phyloP scores from a whole-genome alignment of 352 stramenopile genomes.

The Pythium rhizo-oryzae region DNA sequence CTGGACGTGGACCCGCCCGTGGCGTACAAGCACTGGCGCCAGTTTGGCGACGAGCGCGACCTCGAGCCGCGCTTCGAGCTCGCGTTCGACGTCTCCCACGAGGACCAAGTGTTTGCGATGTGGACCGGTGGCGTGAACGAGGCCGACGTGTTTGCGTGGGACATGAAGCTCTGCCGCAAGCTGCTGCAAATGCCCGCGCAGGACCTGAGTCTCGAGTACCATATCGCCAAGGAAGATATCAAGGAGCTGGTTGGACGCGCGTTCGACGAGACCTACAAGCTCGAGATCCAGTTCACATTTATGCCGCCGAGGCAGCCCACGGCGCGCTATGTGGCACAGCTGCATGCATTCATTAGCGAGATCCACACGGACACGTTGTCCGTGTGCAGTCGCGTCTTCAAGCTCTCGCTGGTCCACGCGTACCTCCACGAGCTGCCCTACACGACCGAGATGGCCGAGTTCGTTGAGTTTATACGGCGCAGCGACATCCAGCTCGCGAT shows the following conservation, averaged over 20 bases:
- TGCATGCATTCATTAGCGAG: background rate
- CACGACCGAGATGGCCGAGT: constrained; percentile 6
- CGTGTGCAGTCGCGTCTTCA: constrained; percentile 5
- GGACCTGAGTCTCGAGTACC: background rate
- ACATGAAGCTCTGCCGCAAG: constrained; percentile 12
- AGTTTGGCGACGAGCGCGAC: constrained; percentile 4
- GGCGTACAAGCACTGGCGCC: constrained; percentile 14
- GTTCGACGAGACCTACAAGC: constrained; percentile 4
- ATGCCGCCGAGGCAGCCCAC: constrained; percentile 18
- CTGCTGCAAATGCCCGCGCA: background rate
- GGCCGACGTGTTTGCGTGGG: constrained; percentile 16
- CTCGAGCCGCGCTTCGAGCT: constrained; percentile 18
- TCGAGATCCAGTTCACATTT: constrained; percentile 18
- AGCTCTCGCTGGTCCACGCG: constrained; percentile 4
- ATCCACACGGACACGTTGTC: background rate
- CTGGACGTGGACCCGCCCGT: background rate
- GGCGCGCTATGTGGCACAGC: constrained; percentile 1
- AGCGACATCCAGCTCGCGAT: constrained; percentile 11
- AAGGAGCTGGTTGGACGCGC: background rate
- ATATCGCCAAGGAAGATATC: background rate
- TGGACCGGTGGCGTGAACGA: constrained; percentile 3
- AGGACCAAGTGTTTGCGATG: constrained; percentile 1
- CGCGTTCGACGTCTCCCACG: constrained; percentile 18
- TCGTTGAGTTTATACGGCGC: background rate
- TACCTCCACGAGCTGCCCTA: constrained; percentile 17